Base-by-base conservation (phyloP, 495 filamentous ascomycete species). In the Baudoinia panamericana region DNA sequence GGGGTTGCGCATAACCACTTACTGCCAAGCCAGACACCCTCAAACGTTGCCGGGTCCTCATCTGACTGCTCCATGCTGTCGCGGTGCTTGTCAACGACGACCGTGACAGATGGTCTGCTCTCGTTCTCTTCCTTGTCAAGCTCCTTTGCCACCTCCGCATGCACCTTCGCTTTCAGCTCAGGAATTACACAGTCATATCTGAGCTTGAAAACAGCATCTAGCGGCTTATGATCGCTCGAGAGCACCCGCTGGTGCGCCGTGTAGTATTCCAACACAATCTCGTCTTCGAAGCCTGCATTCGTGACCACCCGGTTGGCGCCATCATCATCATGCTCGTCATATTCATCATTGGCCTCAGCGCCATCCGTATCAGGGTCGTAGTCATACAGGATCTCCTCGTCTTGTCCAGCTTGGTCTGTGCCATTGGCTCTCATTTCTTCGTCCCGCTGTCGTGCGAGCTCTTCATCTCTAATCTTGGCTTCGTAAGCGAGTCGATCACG, bases 161-260 rank as follows among this genome's bases (percentile, higher is more conserved):
- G 80, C 4, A 96, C 65, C 46, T 75, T 79, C 6, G 81, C 69
- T 56, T 87, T 94, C 18, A 92, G 62, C 13, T 85, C 75, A 0
- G 84, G 75, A 7, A 87, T 76, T 5, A 92, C 84, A 3, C 81
- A 80, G 44, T 94, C 82, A 54, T 84, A 94, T 13, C 72, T 73
- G 2, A 99, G 56, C 0, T 70, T 78, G 50, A 95, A 96, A 1
- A 82, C 61, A 7, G 83, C 82, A 44, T 73, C 71, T 8, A 96
- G 55, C 0, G 92, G 92, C 57, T 99, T 99, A 57, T 99, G 92
- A 56, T 99, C 92, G 4, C 88, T 95, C 2, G 92, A 92, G 10
- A 81, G 67, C 11, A 96, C 74, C 18, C 80, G 72, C 56, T 94
- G 87, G 53, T 94, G 83, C 2, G 88, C 84, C 2, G 76, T 73